Evolutionary conservation across 1,139 yeast genomes (phyloP).

Genomic region (Eremothecium cymbalariae): DNA sequence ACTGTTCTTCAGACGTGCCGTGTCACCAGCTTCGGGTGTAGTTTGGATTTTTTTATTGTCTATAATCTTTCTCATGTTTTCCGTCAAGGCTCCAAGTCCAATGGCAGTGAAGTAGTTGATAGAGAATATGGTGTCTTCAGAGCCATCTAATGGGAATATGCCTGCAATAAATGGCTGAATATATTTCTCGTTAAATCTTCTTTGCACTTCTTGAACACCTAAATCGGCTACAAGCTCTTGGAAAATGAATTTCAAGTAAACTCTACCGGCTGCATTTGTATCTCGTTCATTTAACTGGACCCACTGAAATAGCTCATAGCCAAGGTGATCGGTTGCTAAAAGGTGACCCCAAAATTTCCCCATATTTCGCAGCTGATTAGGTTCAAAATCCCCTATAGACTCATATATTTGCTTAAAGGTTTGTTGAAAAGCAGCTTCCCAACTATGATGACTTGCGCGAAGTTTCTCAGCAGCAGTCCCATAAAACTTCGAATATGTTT

Average conservation of each 20-base stretch:
- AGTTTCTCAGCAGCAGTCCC: constrained; percentile 73
- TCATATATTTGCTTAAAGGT: constrained; percentile 52
- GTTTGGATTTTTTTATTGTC: too few species aligned
- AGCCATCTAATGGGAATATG: constrained; percentile 38
- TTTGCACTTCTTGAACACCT: constrained; percentile 47
- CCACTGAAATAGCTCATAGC: constrained; percentile 48
- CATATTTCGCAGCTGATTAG: constrained; percentile 66
- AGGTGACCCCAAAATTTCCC: constrained; percentile 86
- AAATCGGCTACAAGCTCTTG: constrained; percentile 74
- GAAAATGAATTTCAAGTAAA: constrained; percentile 71
- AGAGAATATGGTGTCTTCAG: constrained; percentile 65
- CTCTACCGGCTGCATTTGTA: constrained; percentile 74
- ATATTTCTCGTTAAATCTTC: constrained; percentile 45
- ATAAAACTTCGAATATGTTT: constrained; percentile 77
- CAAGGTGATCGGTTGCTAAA: constrained; percentile 60
- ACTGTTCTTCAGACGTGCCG: too few species aligned
- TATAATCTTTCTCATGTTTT: constrained; percentile 67
- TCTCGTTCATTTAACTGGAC: constrained; percentile 61
- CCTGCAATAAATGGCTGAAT: constrained; percentile 43
- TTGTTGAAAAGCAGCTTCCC: constrained; percentile 48
- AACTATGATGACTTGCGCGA: constrained; percentile 41
- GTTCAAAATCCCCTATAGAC: constrained; percentile 58
- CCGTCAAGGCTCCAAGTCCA: constrained; percentile 78
- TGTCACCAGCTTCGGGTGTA: too few species aligned
- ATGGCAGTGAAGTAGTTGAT: constrained; percentile 92